phyloP scores from a whole-genome alignment of 805 yeast species.

The Brettanomyces bruxellensis region DNA sequence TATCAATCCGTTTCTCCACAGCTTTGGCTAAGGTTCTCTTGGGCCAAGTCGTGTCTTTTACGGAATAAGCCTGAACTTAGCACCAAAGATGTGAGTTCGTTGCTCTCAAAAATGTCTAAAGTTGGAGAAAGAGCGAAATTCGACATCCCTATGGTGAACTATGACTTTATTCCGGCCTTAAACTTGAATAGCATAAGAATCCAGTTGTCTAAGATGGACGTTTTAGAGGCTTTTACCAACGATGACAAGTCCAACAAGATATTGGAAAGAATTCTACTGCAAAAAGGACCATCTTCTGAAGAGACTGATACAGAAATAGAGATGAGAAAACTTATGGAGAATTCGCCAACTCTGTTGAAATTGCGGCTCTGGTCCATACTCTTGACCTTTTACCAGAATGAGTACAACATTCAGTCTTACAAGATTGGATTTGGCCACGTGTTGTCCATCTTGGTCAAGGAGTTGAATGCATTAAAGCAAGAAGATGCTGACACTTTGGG shows the following conservation, averaged over 20 bases:
- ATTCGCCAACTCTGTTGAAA: constrained; percentile 57
- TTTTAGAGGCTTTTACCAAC: constrained; percentile 57
- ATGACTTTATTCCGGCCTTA: constrained; percentile 47
- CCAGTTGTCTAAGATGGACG: constrained; percentile 63
- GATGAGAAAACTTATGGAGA: constrained; percentile 50
- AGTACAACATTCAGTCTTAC: constrained; percentile 25
- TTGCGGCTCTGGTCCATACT: constrained; percentile 71
- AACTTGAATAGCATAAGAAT: constrained; percentile 39
- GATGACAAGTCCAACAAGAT: constrained; percentile 24
- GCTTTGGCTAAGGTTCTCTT: constrained; percentile 29
- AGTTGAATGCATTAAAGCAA: constrained; percentile 22
- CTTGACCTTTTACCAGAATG: constrained; percentile 41
- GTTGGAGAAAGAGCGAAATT: constrained; percentile 12
- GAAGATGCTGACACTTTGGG: constrained; percentile 16
- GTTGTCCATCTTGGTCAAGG: constrained; percentile 34
- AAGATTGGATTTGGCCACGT: constrained; percentile 44
- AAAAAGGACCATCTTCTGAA: not conserved
- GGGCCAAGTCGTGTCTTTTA: constrained; percentile 38
- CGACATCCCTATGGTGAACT: constrained; percentile 46
- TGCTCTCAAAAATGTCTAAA: constrained; percentile 20
- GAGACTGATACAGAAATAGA: constrained; percentile 34
- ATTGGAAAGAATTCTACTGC: constrained; percentile 16
- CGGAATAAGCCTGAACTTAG: constrained; percentile 27
- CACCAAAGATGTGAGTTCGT: constrained; percentile 26
- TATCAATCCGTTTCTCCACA: constrained; percentile 1